phyloP scores from a whole-genome alignment of 305 asterid genomes.

The Andrographis paniculata region DNA sequence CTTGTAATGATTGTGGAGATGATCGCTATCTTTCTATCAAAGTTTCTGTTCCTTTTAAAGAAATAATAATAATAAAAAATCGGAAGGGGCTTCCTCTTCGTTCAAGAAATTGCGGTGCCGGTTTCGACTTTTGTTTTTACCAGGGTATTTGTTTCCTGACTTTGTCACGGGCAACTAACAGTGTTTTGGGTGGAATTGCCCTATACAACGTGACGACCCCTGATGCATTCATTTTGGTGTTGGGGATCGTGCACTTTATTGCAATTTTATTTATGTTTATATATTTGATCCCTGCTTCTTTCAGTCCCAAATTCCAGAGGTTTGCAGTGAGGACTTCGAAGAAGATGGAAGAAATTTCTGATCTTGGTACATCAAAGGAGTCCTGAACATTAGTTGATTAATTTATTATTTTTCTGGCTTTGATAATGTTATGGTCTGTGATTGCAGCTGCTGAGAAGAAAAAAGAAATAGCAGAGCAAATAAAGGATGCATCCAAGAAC shows the following conservation, averaged over 20 bases:
- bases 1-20: conserved; percentile 27
- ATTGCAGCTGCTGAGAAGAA: conserved; percentile 60
- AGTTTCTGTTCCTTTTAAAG: conserved; percentile 12
- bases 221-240: background rate
- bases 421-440: background rate
- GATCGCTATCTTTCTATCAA: conserved; percentile 17
- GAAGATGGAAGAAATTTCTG: conserved; percentile 40
- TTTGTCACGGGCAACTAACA: too few species aligned
- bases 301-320: conserved; percentile 64
- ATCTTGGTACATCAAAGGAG: conserved; percentile 45
- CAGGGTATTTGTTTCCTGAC: too few species aligned
- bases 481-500: conserved; percentile 48
- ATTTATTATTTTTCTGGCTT: conserved; percentile 1
- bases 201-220: too few species aligned
- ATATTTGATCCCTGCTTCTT: background rate
- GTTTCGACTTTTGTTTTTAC: too few species aligned
- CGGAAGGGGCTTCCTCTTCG: too few species aligned
- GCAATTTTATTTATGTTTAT: background rate
- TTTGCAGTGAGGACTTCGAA: conserved; percentile 77
- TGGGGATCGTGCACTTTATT: too few species aligned
- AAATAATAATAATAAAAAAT: too few species aligned
- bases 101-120: background rate
- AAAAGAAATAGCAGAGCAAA: conserved; percentile 45
- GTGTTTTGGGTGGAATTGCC: too few species aligned
- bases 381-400: too few species aligned